Evolutionary conservation across 805 yeast genomes (phyloP).

Genomic region (Yamadazyma paraphyllophila): DNA sequence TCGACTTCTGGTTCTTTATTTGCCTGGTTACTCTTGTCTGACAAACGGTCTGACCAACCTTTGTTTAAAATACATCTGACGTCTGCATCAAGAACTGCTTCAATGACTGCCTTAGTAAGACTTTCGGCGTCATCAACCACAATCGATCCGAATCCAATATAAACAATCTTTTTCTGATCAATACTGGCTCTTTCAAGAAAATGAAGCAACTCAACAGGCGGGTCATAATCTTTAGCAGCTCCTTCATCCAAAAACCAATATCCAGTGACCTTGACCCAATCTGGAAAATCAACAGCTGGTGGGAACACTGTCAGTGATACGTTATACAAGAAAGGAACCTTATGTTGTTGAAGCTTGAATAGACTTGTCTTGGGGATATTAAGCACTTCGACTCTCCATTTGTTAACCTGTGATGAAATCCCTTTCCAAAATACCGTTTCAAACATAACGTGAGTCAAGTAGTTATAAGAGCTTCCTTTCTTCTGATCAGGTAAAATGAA

Average conservation of each 20-base stretch:
- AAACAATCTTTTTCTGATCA: conserved; percentile 70
- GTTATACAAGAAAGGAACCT: conserved; percentile 85
- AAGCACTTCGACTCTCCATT: conserved; percentile 75
- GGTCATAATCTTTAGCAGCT: conserved; percentile 46
- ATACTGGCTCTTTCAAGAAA: conserved; percentile 63
- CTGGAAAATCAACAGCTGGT: conserved; percentile 89
- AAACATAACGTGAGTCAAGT: conserved; percentile 87
- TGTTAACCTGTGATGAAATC: conserved; percentile 78
- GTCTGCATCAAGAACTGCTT: conserved; percentile 76
- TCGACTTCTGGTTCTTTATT: conserved; percentile 31
- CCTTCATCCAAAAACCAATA: conserved; percentile 89
- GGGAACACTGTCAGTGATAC: conserved; percentile 87
- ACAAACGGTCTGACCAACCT: conserved; percentile 87
- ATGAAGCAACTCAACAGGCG: conserved; percentile 54
- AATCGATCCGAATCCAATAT: conserved; percentile 94
- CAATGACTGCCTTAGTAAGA: conserved; percentile 72
- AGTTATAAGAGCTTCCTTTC: conserved; percentile 89
- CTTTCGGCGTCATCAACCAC: conserved; percentile 81
- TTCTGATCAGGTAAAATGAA: conserved; percentile 92
- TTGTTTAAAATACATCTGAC: conserved; percentile 85
- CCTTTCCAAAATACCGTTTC: conserved; percentile 95
- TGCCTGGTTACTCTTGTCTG: conserved; percentile 28
- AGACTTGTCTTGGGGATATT: conserved; percentile 67
- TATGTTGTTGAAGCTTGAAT: conserved; percentile 67
- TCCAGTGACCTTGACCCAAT: conserved; percentile 95